Evolutionary conservation across 2,329 filamentous ascomycete genomes (phyloP).

Genomic region (Cercospora janseana): DNA sequence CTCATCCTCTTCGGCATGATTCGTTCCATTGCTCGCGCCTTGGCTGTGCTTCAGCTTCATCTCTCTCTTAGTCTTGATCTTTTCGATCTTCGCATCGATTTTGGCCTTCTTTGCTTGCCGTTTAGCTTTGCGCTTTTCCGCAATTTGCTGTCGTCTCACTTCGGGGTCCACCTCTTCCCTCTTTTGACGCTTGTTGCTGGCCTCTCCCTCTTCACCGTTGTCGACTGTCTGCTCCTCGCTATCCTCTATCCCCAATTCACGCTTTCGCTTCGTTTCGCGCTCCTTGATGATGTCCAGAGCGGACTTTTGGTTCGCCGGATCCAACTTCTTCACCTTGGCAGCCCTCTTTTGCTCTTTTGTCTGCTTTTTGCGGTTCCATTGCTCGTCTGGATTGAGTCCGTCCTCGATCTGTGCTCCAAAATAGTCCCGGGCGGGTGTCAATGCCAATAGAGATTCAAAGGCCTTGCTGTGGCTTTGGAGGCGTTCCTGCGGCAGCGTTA

Average conservation of each 20-base stretch:
- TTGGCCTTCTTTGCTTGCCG: slow-evolving; percentile 49
- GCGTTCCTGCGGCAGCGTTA: slow-evolving; percentile 46
- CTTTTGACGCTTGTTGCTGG: slow-evolving; percentile 47
- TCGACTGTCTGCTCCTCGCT: slow-evolving; percentile 38
- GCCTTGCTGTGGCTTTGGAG: slow-evolving; percentile 63
- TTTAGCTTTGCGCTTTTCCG: slow-evolving; percentile 46
- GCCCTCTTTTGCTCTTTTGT: slow-evolving; percentile 82
- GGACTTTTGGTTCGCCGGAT: slow-evolving; percentile 85
- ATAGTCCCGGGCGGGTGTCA: slow-evolving; percentile 88
- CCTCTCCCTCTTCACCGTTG: slow-evolving; percentile 41
- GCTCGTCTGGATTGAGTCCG: slow-evolving; percentile 77
- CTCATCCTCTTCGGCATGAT: slow-evolving; percentile 33
- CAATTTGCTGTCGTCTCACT: slow-evolving; percentile 39
- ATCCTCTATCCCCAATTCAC: slow-evolving; percentile 59
- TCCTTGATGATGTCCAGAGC: slow-evolving; percentile 94
- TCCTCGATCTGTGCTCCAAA: slow-evolving; percentile 52
- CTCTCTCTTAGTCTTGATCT: slow-evolving; percentile 39
- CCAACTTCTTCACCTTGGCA: slow-evolving; percentile 82
- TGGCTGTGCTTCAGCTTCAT: slow-evolving; percentile 36
- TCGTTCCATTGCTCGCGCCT: too few relatives aligned
- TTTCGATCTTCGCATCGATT: slow-evolving; percentile 39
- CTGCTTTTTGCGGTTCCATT: slow-evolving; percentile 95
- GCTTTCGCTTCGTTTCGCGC: slow-evolving; percentile 70
- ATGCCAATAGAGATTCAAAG: slow-evolving; percentile 80
- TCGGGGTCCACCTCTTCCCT: slow-evolving; percentile 33